Evolutionary conservation across 129 eudicot species (phyloP), one percentile per base, ranked within the genome.

Genomic region (Flaveria ramosissima): DNA sequence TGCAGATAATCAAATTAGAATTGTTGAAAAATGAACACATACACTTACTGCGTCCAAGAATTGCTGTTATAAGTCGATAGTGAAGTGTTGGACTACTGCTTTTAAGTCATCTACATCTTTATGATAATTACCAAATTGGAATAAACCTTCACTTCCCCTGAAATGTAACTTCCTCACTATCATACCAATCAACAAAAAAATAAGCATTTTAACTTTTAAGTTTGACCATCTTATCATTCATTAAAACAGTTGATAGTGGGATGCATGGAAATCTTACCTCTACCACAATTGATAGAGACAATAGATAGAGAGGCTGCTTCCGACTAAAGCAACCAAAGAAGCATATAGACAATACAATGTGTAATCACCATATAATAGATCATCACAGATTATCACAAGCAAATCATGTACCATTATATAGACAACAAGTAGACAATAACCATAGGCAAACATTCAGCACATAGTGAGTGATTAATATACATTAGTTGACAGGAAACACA

Each of bases 31-130:
- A 23, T 42, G 45, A 11, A 45, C 13, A 16, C 27, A 74, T 61
- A 87, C 96, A 93, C 89, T 89, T 92, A 81, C 97, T 89, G 36
- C 88, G 94, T 42, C 96, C 93, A 78, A 92, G 57, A 68, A 89
- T 74, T 42, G 92, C 87, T 79, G 60, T 78, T 71, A 79, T 70
- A 11, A 45, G 52, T 56, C 92, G 94, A 60, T 81, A 21, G 70
- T 81, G 76, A 92, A 89, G 68, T 92, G 77, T 53, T 84, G 81
- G 63, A 88, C 70, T 69, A 89, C 93, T 41, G 90, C 72, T 42
- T 79, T 72, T 50, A 92, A 77, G 69, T 92, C 97, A 46, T 84
- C 92, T 24, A 64, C 87, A 74, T 92, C 96, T 68, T 81, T 79
- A 79, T 10, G 55, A 65, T 89, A 92, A 77, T 92, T 83, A 30